These are phyloP conservation scores for Tricholomella constricta DNA, from an alignment of 768 basidiomycete genomes.

Conservation along the genomic window DNA sequence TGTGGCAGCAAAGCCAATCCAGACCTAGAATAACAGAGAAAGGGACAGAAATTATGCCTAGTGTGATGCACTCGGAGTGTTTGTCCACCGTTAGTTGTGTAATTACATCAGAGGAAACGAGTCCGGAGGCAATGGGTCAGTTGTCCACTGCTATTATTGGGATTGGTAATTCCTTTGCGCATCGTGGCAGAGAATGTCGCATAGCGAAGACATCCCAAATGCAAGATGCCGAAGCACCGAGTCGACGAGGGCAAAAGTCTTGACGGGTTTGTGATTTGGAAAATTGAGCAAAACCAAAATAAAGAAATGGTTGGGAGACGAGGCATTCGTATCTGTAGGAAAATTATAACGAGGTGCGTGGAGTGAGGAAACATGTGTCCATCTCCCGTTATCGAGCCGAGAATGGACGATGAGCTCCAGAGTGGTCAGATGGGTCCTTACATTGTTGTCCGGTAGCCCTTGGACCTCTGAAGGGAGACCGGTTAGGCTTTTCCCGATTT, in stretches of 20 bases:
- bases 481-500: conserved; percentile 31
- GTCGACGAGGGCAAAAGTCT: conserved; percentile 39
- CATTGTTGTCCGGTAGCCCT: conserved; percentile 7
- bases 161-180: conserved; percentile 28
- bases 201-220: conserved; percentile 37
- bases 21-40: conserved; percentile 40
- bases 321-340: conserved; percentile 5
- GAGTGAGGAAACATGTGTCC: neutral
- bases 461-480: neutral
- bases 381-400: neutral
- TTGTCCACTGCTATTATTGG: conserved; percentile 33
- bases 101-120: conserved; percentile 40
- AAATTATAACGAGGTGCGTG: neutral
- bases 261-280: conserved; percentile 30
- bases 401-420: neutral
- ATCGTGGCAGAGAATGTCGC: conserved; percentile 31
- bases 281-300: conserved; percentile 29
- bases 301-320: conserved; percentile 26
- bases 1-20: conserved; percentile 38
- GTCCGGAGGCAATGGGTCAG: conserved; percentile 39
- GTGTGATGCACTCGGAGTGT: conserved; percentile 31
- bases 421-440: conserved; percentile 23
- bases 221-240: conserved; percentile 37
- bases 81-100: conserved; percentile 24
- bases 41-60: conserved; percentile 32